phyloP scores from a whole-genome alignment of 139 green algal genomes.

The Chlamydomonas asymmetrica region DNA sequence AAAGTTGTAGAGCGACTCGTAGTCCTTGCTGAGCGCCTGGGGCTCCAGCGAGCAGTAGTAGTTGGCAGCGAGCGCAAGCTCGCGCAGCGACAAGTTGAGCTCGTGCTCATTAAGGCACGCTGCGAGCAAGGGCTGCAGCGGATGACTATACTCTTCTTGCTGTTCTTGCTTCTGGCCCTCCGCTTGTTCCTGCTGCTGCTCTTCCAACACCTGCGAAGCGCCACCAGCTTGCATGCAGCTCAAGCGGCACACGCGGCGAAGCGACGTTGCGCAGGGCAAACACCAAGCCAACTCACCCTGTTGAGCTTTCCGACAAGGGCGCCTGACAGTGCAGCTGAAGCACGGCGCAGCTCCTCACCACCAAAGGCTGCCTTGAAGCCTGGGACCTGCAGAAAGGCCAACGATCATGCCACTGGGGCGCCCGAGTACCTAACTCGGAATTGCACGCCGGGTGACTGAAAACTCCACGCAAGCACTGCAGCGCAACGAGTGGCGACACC shows the following conservation, averaged over 20 bases:
- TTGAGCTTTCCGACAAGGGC: slow-evolving; percentile 3
- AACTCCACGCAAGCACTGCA: too few relatives aligned
- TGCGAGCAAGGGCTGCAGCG: neutral
- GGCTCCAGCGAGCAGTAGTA: slow-evolving; percentile 27
- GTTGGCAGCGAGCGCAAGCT: slow-evolving; percentile 57
- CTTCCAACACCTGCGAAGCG: neutral
- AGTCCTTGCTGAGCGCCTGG: slow-evolving; percentile 31
- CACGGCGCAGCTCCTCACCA: slow-evolving; percentile 60
- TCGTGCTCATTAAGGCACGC: neutral
- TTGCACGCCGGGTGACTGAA: too few relatives aligned
- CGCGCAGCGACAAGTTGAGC: slow-evolving; percentile 40
- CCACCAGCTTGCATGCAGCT: neutral
- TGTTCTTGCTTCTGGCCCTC: too few relatives aligned
- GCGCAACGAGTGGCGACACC: too few relatives aligned
- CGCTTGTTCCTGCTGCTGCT: neutral
- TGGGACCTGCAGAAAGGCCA: slow-evolving; percentile 39
- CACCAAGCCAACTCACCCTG: neutral
- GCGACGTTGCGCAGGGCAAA: neutral
- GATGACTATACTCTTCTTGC: too few relatives aligned
- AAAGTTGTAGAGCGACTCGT: slow-evolving; percentile 68
- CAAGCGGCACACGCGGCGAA: neutral
- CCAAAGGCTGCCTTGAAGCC: slow-evolving; percentile 57
- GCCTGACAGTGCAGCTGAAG: slow-evolving; percentile 51
- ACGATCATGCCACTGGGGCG: too few relatives aligned
- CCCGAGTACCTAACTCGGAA: too few relatives aligned